Percentiles rank a stretch among this genome's conserved stretches.
Evolutionary conservation across 1,139 yeast genomes (phyloP).

Genomic region (Oligophagozyma castellii): DNA sequence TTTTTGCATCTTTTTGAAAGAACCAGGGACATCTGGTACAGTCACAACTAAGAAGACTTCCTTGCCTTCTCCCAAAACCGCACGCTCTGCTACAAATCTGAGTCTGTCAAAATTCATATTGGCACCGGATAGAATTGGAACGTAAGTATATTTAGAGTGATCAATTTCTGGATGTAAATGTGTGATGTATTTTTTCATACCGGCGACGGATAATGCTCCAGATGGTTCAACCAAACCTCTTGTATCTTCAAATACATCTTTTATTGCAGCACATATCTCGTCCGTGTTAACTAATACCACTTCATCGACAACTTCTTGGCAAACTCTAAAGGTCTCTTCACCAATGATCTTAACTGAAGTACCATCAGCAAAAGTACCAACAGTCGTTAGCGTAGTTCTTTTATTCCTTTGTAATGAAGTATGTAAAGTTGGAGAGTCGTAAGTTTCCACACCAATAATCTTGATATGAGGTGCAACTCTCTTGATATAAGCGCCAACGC

Average conservation of each 20-base stretch:
- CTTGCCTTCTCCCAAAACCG: constrained; percentile 92
- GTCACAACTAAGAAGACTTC: constrained; percentile 85
- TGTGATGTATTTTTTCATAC: constrained; percentile 68
- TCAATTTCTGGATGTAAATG: constrained; percentile 48
- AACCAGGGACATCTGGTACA: constrained; percentile 87
- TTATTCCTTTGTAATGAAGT: constrained; percentile 50
- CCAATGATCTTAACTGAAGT: constrained; percentile 93
- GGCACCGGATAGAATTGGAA: constrained; percentile 87
- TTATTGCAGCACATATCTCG: constrained; percentile 94
- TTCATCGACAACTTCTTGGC: constrained; percentile 72
- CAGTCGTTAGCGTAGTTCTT: constrained; percentile 45
- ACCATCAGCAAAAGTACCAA: constrained; percentile 99
- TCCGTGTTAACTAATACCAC: constrained; percentile 81
- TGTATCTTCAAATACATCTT: constrained; percentile 92
- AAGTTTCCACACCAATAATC: constrained; percentile 90
- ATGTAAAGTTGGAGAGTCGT: constrained; percentile 83
- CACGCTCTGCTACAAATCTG: constrained; percentile 95
- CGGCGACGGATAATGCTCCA: constrained; percentile 94
- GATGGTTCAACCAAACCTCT: constrained; percentile 92
- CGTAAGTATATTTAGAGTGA: constrained; percentile 60
- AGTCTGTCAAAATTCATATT: constrained; percentile 95
- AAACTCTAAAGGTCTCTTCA: constrained; percentile 77
- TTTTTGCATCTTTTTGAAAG: constrained; percentile 61
- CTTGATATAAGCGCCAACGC: constrained; percentile 78
- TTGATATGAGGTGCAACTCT: constrained; percentile 96